A percentile compares a stretch with the other conserved stretches of the same genome.
Conservation (phyloP, 495 filamentous ascomycete species). For the Xylaria scruposa region DNA sequence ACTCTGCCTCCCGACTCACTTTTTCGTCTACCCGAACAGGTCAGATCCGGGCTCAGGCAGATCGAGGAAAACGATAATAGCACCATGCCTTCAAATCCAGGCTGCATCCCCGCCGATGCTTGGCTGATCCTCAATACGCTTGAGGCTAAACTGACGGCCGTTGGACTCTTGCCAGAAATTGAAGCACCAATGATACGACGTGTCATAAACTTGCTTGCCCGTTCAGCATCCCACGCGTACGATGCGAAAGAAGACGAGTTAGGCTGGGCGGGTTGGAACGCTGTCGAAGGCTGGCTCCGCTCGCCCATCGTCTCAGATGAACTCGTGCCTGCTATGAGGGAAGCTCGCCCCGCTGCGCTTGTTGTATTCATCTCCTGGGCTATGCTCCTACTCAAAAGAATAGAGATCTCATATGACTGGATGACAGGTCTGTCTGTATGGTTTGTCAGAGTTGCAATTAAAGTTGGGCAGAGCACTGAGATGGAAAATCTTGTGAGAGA, state of each 20-base stretch:
- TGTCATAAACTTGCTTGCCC: slow-evolving; percentile 2
- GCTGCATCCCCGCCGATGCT: neutral
- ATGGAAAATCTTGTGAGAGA: slow-evolving; percentile 2
- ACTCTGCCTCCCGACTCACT: slow-evolving; percentile 8
- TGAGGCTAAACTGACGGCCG: slow-evolving; percentile 1
- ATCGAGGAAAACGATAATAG: slow-evolving; percentile 11
- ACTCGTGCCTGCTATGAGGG: slow-evolving; percentile 3
- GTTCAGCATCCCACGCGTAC: slow-evolving; percentile 3
- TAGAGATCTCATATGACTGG: slow-evolving; percentile 5
- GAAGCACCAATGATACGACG: neutral
- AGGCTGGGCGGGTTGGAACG: slow-evolving; percentile 11
- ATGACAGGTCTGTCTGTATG: slow-evolving; percentile 12
- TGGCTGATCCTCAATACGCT: slow-evolving; percentile 15
- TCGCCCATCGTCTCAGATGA: slow-evolving; percentile 4
- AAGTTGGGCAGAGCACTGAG: neutral
- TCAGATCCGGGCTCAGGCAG: neutral
- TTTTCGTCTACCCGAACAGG: neutral
- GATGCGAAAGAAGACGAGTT: slow-evolving; percentile 16
- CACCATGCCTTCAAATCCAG: slow-evolving; percentile 4
- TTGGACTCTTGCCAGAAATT: neutral
- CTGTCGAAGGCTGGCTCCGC: slow-evolving; percentile 19
- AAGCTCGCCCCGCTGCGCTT: neutral
- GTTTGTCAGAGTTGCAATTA: slow-evolving; percentile 8
- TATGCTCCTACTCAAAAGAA: slow-evolving; percentile 13
- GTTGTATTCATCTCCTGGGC: slow-evolving; percentile 11